These are phyloP conservation scores for Neonectria neomacrospora DNA, from an alignment of 2,329 filamentous ascomycete genomes.

Conservation along the genomic window DNA sequence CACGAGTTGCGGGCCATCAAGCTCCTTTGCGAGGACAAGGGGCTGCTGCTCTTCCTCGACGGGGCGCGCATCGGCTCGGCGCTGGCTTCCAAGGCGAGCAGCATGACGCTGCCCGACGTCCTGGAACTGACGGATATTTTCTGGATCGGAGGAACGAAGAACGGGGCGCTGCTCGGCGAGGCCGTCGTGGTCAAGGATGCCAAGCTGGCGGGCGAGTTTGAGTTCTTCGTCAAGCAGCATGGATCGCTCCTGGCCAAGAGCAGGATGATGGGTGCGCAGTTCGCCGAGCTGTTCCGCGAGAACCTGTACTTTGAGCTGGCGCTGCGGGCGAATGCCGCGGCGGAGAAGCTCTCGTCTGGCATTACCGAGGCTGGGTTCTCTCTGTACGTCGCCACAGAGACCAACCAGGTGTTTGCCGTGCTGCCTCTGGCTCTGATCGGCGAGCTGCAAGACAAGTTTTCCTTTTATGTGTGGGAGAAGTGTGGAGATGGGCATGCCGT, in stretches of 20 bases:
- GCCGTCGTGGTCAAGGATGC: slow-evolving; percentile 60
- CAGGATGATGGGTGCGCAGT: slow-evolving; percentile 60
- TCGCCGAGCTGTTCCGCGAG: slow-evolving; percentile 59
- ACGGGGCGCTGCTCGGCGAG: slow-evolving; percentile 61
- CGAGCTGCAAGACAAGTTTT: slow-evolving; percentile 54
- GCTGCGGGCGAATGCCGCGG: slow-evolving; percentile 56
- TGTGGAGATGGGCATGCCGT: slow-evolving; percentile 52
- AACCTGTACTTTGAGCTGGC: slow-evolving; percentile 60
- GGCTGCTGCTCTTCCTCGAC: slow-evolving; percentile 59
- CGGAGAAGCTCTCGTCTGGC: slow-evolving; percentile 55
- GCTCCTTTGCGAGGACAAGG: slow-evolving; percentile 53
- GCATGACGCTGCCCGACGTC: slow-evolving; percentile 57
- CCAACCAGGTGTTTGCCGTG: slow-evolving; percentile 63
- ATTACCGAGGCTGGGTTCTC: slow-evolving; percentile 55
- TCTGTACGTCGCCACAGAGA: slow-evolving; percentile 58
- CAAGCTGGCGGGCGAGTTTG: slow-evolving; percentile 57
- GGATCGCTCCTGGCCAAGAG: slow-evolving; percentile 62
- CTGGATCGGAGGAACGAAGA: slow-evolving; percentile 66
- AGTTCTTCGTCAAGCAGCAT: slow-evolving; percentile 63
- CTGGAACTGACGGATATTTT: slow-evolving; percentile 62
- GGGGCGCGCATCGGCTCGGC: slow-evolving; percentile 59
- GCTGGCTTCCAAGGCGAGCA: slow-evolving; percentile 54
- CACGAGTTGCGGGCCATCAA: slow-evolving; percentile 56
- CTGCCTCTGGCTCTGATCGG: slow-evolving; percentile 53
- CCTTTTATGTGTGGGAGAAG: slow-evolving; percentile 62